Base-by-base conservation (phyloP, 208 protist species). In the Wallacemonas sp. region DNA sequence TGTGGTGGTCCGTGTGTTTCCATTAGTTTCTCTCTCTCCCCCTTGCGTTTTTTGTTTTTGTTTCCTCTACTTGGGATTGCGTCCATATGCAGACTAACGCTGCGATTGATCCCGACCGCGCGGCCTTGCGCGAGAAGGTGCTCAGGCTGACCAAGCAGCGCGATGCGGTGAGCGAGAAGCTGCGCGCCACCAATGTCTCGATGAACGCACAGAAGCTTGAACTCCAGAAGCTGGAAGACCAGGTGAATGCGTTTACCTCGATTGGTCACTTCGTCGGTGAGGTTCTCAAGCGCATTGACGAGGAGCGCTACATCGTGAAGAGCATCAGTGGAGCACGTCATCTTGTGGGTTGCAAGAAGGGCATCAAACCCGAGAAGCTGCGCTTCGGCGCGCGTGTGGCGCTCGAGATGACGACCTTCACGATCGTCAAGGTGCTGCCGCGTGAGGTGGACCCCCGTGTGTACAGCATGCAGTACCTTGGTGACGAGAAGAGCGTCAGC, bases 351-450 rank as follows among this genome's bases (percentile, higher is more conserved):
- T 98, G 93, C 77, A 79, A 98, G 54, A 92, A 88, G 64, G 89
- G 94, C 67, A 91, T 99, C 65, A 90, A 99, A 65, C 97, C 95
- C 60, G 79, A 85, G 59, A 91, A 97, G 72, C 82, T 99, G 5
- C 98, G 89, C 71, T 87, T 97, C 26, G 97, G 97, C 33, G 92
- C 94, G 2, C 96, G 99, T 61, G 99, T 99, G 0, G 92, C 99
- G 39, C 87, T 99, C 22, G 99, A 99, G 77, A 99, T 99, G 69
- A 99, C 98, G 6, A 99, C 99, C 17, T 86, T 99, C 22, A 99
- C 99, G 3, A 99, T 99, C 70, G 98, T 99, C 83, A 91, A 98
- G 54, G 83, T 97, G 10, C 87, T 99, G n/a, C 98, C 98, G 46
- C 85, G 98, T 45, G 98, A 99, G 85, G 96, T 99, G 5, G 98